Conservation (phyloP, 805 yeast genomes). For the Scheffersomyces stipitis region DNA sequence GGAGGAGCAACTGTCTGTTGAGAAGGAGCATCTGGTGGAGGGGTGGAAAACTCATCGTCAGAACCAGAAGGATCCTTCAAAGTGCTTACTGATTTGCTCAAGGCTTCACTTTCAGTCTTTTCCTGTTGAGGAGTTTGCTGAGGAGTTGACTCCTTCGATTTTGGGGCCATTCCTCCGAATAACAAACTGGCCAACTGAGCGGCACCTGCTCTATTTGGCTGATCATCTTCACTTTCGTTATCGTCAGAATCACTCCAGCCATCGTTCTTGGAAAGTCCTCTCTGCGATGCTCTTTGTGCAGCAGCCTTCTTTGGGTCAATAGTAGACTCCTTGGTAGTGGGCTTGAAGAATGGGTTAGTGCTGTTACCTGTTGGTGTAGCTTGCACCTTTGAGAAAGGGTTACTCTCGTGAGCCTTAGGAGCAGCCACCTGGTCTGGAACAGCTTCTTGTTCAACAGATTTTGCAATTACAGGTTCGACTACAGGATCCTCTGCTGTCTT, state of each 20-base stretch:
- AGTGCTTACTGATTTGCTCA: constrained; percentile 1
- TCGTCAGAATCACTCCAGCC: constrained; percentile 49
- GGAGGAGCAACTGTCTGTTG: constrained; percentile 27
- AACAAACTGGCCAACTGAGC: constrained; percentile 55
- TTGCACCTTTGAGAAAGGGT: constrained; percentile 49
- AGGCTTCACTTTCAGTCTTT: constrained; percentile 1
- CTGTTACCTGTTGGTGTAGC: constrained; percentile 11
- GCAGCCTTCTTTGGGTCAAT: constrained; percentile 61
- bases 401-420: constrained; percentile 36
- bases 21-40: constrained; percentile 24
- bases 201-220: constrained; percentile 51
- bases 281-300: constrained; percentile 71
- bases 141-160: constrained; percentile 7
- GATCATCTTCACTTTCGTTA: constrained; percentile 49
- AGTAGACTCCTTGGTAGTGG: constrained; percentile 23
- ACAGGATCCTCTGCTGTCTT: constrained; percentile 7
- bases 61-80: constrained; percentile 10
- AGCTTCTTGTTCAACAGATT: background rate
- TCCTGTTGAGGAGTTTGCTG: constrained; percentile 8
- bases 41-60: constrained; percentile 25
- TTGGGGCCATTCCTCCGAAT: constrained; percentile 48
- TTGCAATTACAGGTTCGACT: background rate
- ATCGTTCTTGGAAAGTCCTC: constrained; percentile 48
- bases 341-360: constrained; percentile 63
- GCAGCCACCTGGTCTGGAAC: constrained; percentile 6